These are phyloP conservation scores for Daldinia caldariorum DNA, from an alignment of 495 filamentous ascomycete species.

Conservation along the genomic window DNA sequence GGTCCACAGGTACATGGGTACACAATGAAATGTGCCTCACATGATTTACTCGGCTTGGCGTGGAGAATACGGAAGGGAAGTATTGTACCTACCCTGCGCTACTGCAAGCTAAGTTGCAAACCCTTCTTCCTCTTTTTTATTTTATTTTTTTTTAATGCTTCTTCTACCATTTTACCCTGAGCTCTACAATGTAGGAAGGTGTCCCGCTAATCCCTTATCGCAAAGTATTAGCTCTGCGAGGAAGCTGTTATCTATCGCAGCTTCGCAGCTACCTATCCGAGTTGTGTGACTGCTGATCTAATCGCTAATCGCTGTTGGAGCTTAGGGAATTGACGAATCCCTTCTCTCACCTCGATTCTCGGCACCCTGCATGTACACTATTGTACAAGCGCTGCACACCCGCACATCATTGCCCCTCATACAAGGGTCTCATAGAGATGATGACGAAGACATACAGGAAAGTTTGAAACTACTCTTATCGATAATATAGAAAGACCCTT, in stretches of 20 bases:
- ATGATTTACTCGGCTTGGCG: conserved; percentile 7
- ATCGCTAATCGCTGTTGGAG: conserved; percentile 11
- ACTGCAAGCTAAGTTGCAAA: conserved; percentile 22
- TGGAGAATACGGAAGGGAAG: conserved; percentile 13
- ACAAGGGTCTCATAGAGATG: conserved; percentile 14
- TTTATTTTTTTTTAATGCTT: no score
- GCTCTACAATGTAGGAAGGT: conserved; percentile 17
- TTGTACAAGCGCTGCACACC: background rate
- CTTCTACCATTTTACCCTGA: conserved; percentile 5
- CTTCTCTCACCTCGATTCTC: conserved; percentile 15
- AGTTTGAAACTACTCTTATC: conserved; percentile 20
- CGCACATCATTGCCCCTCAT: conserved; percentile 24
- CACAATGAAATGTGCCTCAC: background rate
- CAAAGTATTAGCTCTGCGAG: conserved; percentile 9
- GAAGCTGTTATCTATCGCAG: conserved; percentile 10
- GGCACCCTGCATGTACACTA: conserved; percentile 15
- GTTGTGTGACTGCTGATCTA: conserved; percentile 24
- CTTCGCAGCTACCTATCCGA: conserved; percentile 16
- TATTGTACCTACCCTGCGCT: conserved; percentile 4
- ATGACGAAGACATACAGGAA: conserved; percentile 36
- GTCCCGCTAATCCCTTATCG: conserved; percentile 14
- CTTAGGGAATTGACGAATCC: conserved; percentile 42
- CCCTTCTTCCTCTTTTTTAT: conserved; percentile 20
- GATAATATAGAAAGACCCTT: conserved; percentile 7
- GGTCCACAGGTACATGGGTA: background rate